Evolutionary conservation across 2,329 filamentous ascomycete species (phyloP), one percentile per base, ranked within the genome.

Genomic region (Hymenoscyphus albidus): DNA sequence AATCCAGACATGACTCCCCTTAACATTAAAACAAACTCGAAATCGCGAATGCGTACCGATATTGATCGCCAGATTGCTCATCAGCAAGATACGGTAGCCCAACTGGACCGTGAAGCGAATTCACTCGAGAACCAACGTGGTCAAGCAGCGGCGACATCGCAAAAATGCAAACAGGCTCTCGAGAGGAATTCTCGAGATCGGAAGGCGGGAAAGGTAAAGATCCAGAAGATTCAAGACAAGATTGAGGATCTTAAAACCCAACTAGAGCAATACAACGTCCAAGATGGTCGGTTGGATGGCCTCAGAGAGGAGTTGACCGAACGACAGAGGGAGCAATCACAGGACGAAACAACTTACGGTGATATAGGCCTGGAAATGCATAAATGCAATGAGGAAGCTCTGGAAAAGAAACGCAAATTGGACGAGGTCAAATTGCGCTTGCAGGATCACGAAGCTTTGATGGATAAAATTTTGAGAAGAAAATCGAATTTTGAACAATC

Each of bases 21-120:
- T 18, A 57, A 64, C 7, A 66, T 69, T 6, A 58, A 64, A 39
- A 62, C 64, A 12, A 57, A 59, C 6, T 61, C 65, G 48, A 78
- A 77, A 10, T 81, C 89, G 31, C 86, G 93, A n/a, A 96, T 97
- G 87, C 89, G 89, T 73, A 88, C 90, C 0, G 91, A 96, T 73
- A 81, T 85, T 32, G 88, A 85, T 64, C 84, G 84, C 18, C 89
- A 92, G 72, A 83, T 93, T 51, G 73, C 75, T 6, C 76, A 83
- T 14, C 80, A 83, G 56, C 78, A 78, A 64, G 81, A 85, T 32
- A 77, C 79, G 3, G 67, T 85, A 2, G 77, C 81, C 32, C 82
- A 86, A 44, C 79, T 90, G 2, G 80, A 83, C 61, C 74, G 77
- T 5, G 85, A 90, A 64, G 75, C 87, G 58, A 76, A 77, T 2